Conservation (phyloP, 768 basidiomycete species). For the Hebeloma cylindrosporum region DNA sequence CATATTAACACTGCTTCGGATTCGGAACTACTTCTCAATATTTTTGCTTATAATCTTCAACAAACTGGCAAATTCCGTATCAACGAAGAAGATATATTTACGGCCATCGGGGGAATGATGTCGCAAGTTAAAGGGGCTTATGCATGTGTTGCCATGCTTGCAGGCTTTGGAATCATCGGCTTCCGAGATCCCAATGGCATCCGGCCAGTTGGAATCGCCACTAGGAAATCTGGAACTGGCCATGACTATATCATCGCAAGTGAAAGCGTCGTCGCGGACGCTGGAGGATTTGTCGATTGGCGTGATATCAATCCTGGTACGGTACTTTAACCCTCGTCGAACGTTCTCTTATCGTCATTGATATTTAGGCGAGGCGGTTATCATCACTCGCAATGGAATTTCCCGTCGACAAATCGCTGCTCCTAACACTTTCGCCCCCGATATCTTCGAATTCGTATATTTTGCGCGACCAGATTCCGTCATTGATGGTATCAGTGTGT, state of each 20-base stretch:
- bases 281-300: slow-evolving; percentile 89
- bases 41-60: slow-evolving; percentile 96
- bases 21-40: slow-evolving; percentile 95
- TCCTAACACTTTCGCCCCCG: slow-evolving; percentile 82
- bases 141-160: slow-evolving; percentile 98
- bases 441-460: slow-evolving; percentile 99
- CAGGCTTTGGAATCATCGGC: slow-evolving; percentile 96
- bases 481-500: slow-evolving; percentile 95
- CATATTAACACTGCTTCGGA: slow-evolving; percentile 99
- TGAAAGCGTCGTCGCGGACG: slow-evolving; percentile 96
- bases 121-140: slow-evolving; percentile 88
- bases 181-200: slow-evolving; percentile 99
- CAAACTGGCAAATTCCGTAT: slow-evolving; percentile 99
- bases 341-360: slow-evolving; percentile 2
- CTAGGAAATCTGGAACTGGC: slow-evolving; percentile 56
- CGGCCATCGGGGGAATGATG: slow-evolving; percentile 89
- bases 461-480: slow-evolving; percentile 98
- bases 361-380: slow-evolving; percentile 84
- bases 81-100: slow-evolving; percentile 99
- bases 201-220: slow-evolving; percentile 86
- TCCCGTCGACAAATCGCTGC: slow-evolving; percentile 72
- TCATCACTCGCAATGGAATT: slow-evolving; percentile 83
- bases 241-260: slow-evolving; percentile 90
- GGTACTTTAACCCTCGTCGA: slow-evolving; percentile 17
- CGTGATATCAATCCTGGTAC: slow-evolving; percentile 88